Conservation (phyloP, 1,139 yeast species). For the Tardiomyces blankii region DNA sequence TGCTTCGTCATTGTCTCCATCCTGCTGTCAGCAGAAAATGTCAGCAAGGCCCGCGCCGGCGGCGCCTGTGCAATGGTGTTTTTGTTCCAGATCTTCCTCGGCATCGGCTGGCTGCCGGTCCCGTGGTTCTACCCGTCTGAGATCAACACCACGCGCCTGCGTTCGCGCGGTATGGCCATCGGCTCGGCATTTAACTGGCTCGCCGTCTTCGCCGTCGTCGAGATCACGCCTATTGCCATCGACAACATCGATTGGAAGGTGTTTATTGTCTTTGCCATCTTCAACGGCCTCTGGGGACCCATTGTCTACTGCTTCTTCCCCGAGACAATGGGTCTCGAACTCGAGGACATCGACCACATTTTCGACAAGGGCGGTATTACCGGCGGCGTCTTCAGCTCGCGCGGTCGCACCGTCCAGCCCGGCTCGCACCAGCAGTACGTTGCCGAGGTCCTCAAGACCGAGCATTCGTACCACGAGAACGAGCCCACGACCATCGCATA, state of each 20-base stretch:
- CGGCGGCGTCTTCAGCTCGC: conserved; percentile 5
- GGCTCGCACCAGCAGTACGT: conserved; percentile 2
- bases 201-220: conserved; percentile 22
- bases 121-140: conserved; percentile 40
- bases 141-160: conserved; percentile 36
- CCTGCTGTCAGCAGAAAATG: conserved; percentile 24
- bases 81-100: conserved; percentile 16
- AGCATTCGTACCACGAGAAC: neutral
- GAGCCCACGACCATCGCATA: no score
- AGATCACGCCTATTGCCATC: conserved; percentile 8
- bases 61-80: conserved; percentile 38
- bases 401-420: conserved; percentile 5
- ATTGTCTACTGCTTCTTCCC: conserved; percentile 42
- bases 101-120: conserved; percentile 30
- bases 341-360: conserved; percentile 53
- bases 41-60: conserved; percentile 20
- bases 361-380: conserved; percentile 26
- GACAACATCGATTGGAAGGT: conserved; percentile 3
- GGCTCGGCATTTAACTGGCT: conserved; percentile 44
- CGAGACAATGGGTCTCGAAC: conserved; percentile 54
- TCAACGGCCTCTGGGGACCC: conserved; percentile 12
- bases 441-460: neutral
- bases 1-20: conserved; percentile 34
- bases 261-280: conserved; percentile 10
- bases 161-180: conserved; percentile 40